Evolutionary conservation across 139 green algal genomes (phyloP).

Genomic region (Gonium pectorale): DNA sequence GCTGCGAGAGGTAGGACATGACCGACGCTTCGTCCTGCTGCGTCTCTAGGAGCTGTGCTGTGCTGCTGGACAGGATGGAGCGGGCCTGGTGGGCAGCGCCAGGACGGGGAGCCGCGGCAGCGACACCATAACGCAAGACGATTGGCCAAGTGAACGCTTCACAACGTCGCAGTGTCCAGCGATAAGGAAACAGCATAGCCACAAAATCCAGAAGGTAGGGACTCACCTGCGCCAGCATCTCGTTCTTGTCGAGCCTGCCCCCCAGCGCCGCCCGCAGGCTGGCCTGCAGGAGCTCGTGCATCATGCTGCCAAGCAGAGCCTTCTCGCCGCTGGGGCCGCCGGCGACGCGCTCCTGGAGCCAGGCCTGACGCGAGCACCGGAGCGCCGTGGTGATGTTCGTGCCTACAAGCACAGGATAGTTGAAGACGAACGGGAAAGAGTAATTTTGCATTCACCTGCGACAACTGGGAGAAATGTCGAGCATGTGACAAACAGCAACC

Average conservation of each 20-base stretch:
- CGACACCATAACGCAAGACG: neutral
- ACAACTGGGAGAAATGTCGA: no score
- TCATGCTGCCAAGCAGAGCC: slow-evolving; percentile 68
- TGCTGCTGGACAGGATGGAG: slow-evolving; percentile 47
- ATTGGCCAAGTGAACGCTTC: no score
- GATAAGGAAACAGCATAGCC: no score
- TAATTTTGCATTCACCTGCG: no score
- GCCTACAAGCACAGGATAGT: slow-evolving; percentile 61
- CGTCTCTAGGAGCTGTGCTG: slow-evolving; percentile 75
- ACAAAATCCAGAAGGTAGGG: no score
- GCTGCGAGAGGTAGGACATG: slow-evolving; percentile 32
- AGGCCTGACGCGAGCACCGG: slow-evolving; percentile 73
- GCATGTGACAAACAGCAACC: no score
- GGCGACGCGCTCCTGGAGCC: slow-evolving; percentile 76
- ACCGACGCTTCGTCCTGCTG: slow-evolving; percentile 65
- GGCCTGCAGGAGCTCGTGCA: slow-evolving; percentile 76
- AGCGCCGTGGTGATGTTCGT: slow-evolving; percentile 74
- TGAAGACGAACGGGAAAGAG: no score
- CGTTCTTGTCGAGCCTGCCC: slow-evolving; percentile 8
- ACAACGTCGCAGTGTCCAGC: no score
- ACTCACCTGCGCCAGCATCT: slow-evolving; percentile 41
- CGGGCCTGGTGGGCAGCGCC: neutral
- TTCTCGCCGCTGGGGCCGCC: slow-evolving; percentile 45
- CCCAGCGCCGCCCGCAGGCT: slow-evolving; percentile 39
- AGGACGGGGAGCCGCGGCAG: neutral